These are phyloP conservation scores for Gnaphalium uliginosum DNA, from an alignment of 129 eudicot genomes.

Conservation along the genomic window DNA sequence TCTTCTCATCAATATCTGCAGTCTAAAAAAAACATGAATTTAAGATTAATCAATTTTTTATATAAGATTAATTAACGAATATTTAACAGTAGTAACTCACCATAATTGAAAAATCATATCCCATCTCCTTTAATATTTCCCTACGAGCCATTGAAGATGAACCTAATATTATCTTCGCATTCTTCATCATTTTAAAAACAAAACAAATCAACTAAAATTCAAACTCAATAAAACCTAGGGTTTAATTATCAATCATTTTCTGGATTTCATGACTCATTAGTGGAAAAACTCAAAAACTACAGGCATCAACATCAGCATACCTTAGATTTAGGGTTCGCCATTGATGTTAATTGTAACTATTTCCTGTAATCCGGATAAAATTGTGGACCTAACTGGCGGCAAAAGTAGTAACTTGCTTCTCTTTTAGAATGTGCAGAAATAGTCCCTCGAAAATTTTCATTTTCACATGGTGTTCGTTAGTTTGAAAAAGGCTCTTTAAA, in stretches of 20 bases:
- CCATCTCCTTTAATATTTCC: constrained; percentile 75
- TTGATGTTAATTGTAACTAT: constrained; percentile 19
- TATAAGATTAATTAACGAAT: background rate
- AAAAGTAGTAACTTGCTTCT: constrained; percentile 1
- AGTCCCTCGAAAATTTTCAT: constrained; percentile 12
- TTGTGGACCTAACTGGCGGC: constrained; percentile 39
- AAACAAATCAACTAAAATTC: background rate
- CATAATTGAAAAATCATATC: constrained; percentile 74
- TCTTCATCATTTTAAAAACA: constrained; percentile 22
- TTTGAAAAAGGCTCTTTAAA: background rate
- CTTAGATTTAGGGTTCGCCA: constrained; percentile 45
- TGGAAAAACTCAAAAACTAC: background rate
- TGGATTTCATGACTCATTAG: background rate
- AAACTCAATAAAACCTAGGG: background rate
- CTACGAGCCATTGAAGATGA: constrained; percentile 82
- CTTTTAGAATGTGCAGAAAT: constrained; percentile 4
- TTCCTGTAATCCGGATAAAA: constrained; percentile 20
- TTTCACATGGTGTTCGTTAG: background rate
- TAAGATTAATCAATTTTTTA: background rate
- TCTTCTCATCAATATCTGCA: constrained; percentile 91
- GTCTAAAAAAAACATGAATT: constrained; percentile 39
- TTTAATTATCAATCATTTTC: background rate
- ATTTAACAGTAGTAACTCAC: constrained; percentile 34
- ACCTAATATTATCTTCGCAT: constrained; percentile 76
- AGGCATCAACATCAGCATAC: constrained; percentile 19